Conservation (phyloP, 768 basidiomycete species). For the Lactarius tabidus region DNA sequence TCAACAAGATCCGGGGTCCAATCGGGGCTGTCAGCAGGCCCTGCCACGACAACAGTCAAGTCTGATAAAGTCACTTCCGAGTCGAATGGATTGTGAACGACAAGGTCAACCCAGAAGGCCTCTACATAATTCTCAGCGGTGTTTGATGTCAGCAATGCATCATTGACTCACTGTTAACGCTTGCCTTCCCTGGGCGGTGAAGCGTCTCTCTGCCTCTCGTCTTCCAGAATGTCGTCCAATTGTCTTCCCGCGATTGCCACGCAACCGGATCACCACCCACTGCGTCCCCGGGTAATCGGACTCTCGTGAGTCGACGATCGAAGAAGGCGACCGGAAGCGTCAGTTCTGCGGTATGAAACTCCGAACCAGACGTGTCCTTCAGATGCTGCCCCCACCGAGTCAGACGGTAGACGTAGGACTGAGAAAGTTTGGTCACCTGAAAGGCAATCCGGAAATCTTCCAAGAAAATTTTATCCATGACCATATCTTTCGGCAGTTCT, state of each 20-base stretch:
- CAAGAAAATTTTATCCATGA: slow-evolving; percentile 63
- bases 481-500: slow-evolving; percentile 18
- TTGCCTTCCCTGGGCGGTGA: slow-evolving; percentile 52
- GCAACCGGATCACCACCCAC: slow-evolving; percentile 40
- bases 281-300: slow-evolving; percentile 54
- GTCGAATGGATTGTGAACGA: slow-evolving; percentile 66
- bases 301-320: slow-evolving; percentile 48
- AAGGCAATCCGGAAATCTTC: slow-evolving; percentile 90
- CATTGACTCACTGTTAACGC: slow-evolving; percentile 51
- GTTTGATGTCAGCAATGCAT: not conserved
- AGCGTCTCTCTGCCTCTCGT: slow-evolving; percentile 51
- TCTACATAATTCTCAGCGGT: slow-evolving; percentile 42
- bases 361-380: slow-evolving; percentile 50
- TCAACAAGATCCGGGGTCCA: slow-evolving; percentile 43
- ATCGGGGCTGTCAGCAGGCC: slow-evolving; percentile 37
- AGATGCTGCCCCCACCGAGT: slow-evolving; percentile 55
- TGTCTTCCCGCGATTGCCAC: slow-evolving; percentile 65
- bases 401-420: not conserved
- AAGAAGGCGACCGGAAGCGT: slow-evolving; percentile 67
- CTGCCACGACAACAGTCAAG: slow-evolving; percentile 50
- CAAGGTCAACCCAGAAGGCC: slow-evolving; percentile 71
- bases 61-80: slow-evolving; percentile 66
- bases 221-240: slow-evolving; percentile 62
- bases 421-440: slow-evolving; percentile 46
- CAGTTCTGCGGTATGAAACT: slow-evolving; percentile 42